phyloP scores from a whole-genome alignment of 2,329 filamentous ascomycete species.

The Emydomyces testavorans region DNA sequence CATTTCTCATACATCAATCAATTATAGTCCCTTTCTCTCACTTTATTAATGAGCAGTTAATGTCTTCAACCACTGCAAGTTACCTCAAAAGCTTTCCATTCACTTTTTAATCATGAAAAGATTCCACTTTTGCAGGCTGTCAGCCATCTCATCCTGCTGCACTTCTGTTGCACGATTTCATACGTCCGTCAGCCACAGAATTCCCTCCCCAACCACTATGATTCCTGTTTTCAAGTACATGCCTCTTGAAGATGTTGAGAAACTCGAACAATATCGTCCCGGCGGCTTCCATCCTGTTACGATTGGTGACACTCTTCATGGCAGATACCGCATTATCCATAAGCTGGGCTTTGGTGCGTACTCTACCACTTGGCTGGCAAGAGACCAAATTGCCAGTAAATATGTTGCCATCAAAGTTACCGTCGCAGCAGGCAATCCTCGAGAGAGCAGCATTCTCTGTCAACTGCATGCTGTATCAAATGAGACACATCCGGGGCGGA shows the following conservation, averaged over 20 bases:
- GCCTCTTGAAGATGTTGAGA: not conserved
- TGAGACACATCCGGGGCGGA: constrained; percentile 8
- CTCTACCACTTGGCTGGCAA: constrained; percentile 11
- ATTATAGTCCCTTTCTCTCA: too few species aligned
- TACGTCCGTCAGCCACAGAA: too few species aligned
- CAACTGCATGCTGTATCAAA: not conserved
- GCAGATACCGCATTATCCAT: constrained; percentile 15
- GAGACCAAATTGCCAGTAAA: not conserved
- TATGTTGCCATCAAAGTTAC: constrained; percentile 10
- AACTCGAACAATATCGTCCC: constrained; percentile 21
- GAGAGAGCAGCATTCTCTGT: not conserved
- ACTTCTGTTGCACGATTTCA: too few species aligned
- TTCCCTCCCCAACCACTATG: too few species aligned
- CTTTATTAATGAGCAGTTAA: too few species aligned
- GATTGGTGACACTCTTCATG: constrained; percentile 14
- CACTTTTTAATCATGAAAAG: too few species aligned
- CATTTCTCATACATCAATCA: too few species aligned
- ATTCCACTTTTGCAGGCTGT: too few species aligned
- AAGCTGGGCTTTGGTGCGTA: constrained; percentile 9
- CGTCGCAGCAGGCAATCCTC: not conserved
- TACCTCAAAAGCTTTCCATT: too few species aligned
- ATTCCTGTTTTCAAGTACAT: not conserved
- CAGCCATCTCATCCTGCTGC: too few species aligned
- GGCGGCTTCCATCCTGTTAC: constrained; percentile 27
- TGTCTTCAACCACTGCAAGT: too few species aligned